Evolutionary conservation across 2,329 filamentous ascomycete genomes (phyloP), one percentile per base, ranked within the genome.

Genomic region (Orbilia brochopaga): DNA sequence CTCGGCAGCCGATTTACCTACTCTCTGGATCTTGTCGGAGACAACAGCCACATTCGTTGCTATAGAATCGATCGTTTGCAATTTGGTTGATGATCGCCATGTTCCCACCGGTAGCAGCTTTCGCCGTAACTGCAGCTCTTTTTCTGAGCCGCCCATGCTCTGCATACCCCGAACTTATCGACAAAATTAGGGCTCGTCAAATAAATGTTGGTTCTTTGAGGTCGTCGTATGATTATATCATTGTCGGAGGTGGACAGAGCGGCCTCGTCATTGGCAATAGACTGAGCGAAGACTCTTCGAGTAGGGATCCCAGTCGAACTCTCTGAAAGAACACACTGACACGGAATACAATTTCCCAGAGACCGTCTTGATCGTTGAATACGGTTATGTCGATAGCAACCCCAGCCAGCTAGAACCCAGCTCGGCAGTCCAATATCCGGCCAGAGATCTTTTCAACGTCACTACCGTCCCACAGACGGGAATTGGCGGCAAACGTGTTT

Each of bases 391-490:
- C 52, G 69, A 73, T 40, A 54, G n/a, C 17, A 59, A 65, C 46
- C 44, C 50, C 10, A 23, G 15, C 19, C 50, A 56, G 17, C 23
- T 78, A 8, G 77, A 77, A n/a, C 75, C 75, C 10, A 73, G 77
- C 37, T 73, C 77, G 5, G 77, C 77, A 15, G 74, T 73, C 8
- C 76, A 74, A 0, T 73, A 74, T 57, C 60, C 61, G 15, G 27
- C 75, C 0, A 75, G 75, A 50, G 77, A 78, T 51, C 77, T 78
- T 40, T 78, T 76, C 74, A 79, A 78, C 58, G 73, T 76, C 5
- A 79, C 80, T 2, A 81, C 82, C 0, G 76, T 79, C 6, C 77
- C 80, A 0, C 82, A 83, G 57, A 56, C 77, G 0, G 74, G 76
- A n/a, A 79, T 83, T 2, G 79, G 80, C 15, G 78, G 79, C 13